phyloP scores from a whole-genome alignment of 768 basidiomycete species.

The Lactarius indigo region DNA sequence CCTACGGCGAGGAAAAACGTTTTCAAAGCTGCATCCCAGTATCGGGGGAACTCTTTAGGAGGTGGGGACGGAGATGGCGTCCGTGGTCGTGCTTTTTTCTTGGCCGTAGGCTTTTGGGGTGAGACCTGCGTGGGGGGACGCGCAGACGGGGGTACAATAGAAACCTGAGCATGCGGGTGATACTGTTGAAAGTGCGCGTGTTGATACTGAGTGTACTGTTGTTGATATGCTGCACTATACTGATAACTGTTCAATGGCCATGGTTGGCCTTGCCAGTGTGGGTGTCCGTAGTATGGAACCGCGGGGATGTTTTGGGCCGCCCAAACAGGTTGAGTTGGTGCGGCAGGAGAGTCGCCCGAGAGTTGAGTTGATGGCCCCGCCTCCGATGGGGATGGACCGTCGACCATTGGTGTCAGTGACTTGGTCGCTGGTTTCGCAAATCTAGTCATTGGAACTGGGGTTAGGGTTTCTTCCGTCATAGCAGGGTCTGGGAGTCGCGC shows the following conservation, averaged over 20 bases:
- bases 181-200: slow-evolving; percentile 21
- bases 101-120: slow-evolving; percentile 4
- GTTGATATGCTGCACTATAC: slow-evolving; percentile 23
- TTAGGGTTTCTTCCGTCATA: slow-evolving; percentile 13
- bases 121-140: neutral
- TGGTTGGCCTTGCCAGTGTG: slow-evolving; percentile 27
- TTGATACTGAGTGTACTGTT: slow-evolving; percentile 20
- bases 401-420: slow-evolving; percentile 19
- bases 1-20: slow-evolving; percentile 27
- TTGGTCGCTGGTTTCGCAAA: neutral
- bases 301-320: slow-evolving; percentile 7
- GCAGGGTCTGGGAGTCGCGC: neutral
- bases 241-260: slow-evolving; percentile 25
- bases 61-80: slow-evolving; percentile 23
- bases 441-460: neutral
- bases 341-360: neutral
- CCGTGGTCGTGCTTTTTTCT: slow-evolving; percentile 12
- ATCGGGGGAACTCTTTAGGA: slow-evolving; percentile 19
- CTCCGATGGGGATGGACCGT: slow-evolving; percentile 20
- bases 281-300: slow-evolving; percentile 29
- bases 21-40: slow-evolving; percentile 27
- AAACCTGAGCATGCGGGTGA: slow-evolving; percentile 3
- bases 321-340: slow-evolving; percentile 12
- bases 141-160: neutral
- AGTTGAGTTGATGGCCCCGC: slow-evolving; percentile 17